Base-by-base conservation (phyloP, 2,329 filamentous ascomycete species). In the Penicillium sp. region DNA sequence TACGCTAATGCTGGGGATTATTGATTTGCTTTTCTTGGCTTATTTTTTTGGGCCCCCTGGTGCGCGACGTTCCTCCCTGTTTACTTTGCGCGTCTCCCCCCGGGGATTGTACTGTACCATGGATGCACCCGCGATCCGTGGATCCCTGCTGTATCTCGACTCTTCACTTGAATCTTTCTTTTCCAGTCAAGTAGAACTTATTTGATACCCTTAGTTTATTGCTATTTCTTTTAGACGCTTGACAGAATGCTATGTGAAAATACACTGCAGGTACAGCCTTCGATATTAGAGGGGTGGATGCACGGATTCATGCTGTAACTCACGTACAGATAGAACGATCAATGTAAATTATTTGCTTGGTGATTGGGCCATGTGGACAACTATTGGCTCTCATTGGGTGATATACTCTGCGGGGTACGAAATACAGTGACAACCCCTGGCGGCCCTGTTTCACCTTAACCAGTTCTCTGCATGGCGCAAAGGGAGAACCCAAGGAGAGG, bases 1-100 rank as follows among this genome's bases (percentile, higher is more conserved):
- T 48, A 38, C 44, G 39, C 41, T 31, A 48, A 61, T 57, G 52
- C 48, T 53, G 27, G 14, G n/a, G 10, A 38, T 45, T 18, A 20
- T 40, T 42, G 35, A 38, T 38, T 20, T 4, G 9, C 18, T 43
- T 22, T 11, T 24, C 36, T 47, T 33, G 36, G 45, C 18, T 24
- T 33, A 16, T 46, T 39, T 18, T 35, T 22, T 22, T 22, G 2
- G 20, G 5, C 8, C 14, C 10, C 20, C 20, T 22, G 20, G 6
- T 31, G 27, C 22, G 5, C 11, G 18, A 24, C 11, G 14, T 7
- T 5, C 25, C 25, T n/a, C 13, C 39, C 24, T 36, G 25, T 48
- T 42, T 48, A 40, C n/a, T 42, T 7, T 33, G 31, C 46, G 38
- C 46, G 39, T 28, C 45, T 16, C 25, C 3, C 11, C 25, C 22